phyloP scores from a whole-genome alignment of 345 rosid genomes.

The Carallia pectinifolia region DNA sequence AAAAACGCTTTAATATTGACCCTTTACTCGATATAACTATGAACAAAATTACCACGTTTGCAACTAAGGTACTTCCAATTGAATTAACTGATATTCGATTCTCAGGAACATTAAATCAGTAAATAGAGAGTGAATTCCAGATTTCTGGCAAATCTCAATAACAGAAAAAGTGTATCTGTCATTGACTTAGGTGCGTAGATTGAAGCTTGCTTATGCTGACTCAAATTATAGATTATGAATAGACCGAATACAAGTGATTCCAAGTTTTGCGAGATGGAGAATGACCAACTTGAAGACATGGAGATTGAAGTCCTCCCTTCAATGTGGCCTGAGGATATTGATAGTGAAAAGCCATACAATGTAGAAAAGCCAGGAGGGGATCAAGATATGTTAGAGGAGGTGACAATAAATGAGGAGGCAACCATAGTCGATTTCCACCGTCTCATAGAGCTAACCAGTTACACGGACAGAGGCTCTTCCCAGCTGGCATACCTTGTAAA shows the following conservation, averaged over 20 bases:
- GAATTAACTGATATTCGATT: no score
- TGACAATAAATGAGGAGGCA: slow-evolving; percentile 48
- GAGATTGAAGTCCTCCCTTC: slow-evolving; percentile 78
- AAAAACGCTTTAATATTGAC: no score
- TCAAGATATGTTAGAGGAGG: slow-evolving; percentile 88
- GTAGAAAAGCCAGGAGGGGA: slow-evolving; percentile 74
- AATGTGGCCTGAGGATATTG: slow-evolving; percentile 96
- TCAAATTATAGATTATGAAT: slow-evolving; percentile 1
- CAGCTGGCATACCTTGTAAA: slow-evolving; percentile 80
- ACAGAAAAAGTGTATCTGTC: neutral
- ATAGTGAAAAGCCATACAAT: slow-evolving; percentile 79
- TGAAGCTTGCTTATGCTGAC: neutral
- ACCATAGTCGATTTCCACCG: slow-evolving; percentile 63
- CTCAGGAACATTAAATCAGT: no score
- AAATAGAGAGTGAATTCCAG: no score
- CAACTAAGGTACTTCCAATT: no score
- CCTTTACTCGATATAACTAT: no score
- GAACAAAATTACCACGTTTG: no score
- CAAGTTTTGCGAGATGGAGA: slow-evolving; percentile 57
- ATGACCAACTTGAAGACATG: slow-evolving; percentile 70
- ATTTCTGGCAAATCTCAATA: no score
- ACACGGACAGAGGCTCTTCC: slow-evolving; percentile 73
- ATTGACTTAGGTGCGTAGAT: neutral
- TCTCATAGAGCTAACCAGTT: slow-evolving; percentile 52
- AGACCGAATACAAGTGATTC: slow-evolving; percentile 15